Evolutionary conservation across 139 green algal species (phyloP).

Genomic region (Micractinium conductrix): DNA sequence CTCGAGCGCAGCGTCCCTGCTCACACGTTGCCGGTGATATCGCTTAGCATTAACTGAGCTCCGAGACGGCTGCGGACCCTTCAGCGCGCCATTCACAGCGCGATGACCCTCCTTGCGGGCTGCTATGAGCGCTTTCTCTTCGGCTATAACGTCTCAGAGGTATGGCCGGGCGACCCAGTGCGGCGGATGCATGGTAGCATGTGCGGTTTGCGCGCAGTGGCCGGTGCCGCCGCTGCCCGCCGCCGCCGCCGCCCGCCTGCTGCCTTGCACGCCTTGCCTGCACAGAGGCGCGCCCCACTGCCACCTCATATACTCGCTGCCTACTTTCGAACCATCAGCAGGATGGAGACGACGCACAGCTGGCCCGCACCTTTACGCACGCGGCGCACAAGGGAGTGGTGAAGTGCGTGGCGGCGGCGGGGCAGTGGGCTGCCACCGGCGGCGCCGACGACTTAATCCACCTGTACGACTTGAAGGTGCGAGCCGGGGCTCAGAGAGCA

Average conservation of each 20-base stretch:
- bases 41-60: too few relatives aligned
- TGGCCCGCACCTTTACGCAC: slow-evolving; percentile 62
- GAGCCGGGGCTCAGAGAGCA: neutral
- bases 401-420: slow-evolving; percentile 75
- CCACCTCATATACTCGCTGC: neutral
- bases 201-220: too few relatives aligned
- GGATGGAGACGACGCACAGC: neutral
- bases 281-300: too few relatives aligned
- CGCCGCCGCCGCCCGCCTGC: too few relatives aligned
- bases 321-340: neutral
- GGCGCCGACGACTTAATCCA: slow-evolving; percentile 85
- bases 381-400: slow-evolving; percentile 72
- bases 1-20: neutral
- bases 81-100: too few relatives aligned
- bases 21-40: too few relatives aligned
- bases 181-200: too few relatives aligned
- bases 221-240: too few relatives aligned
- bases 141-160: slow-evolving; percentile 32
- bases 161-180: neutral
- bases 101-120: slow-evolving; percentile 72
- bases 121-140: slow-evolving; percentile 90
- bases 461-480: slow-evolving; percentile 77
- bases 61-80: too few relatives aligned
- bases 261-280: too few relatives aligned
- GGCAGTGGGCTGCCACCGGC: slow-evolving; percentile 70